These are phyloP conservation scores for Prunus fruticosa DNA, from an alignment of 306 rosid species.

Conservation along the genomic window DNA sequence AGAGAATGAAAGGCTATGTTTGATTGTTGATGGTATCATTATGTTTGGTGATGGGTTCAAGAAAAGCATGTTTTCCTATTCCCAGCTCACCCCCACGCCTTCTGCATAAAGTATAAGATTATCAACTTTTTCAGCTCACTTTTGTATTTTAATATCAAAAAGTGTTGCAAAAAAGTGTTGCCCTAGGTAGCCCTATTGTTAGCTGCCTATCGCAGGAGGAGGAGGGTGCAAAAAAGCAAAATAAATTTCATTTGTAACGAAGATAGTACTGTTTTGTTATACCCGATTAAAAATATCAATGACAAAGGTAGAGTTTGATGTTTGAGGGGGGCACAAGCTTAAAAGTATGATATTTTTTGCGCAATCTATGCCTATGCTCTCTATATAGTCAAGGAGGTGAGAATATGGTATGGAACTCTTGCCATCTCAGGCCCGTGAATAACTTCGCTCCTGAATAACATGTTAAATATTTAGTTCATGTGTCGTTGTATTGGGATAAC, in stretches of 20 bases:
- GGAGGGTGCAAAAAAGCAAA: too few relatives aligned
- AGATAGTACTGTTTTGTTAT: rapidly evolving
- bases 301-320: too few relatives aligned
- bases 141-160: background rate
- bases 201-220: background rate
- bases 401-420: too few relatives aligned
- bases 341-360: too few relatives aligned
- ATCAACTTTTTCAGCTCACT: background rate
- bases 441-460: too few relatives aligned
- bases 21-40: background rate
- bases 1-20: background rate
- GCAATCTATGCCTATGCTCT: too few relatives aligned
- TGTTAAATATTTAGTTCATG: rapidly evolving
- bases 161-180: background rate
- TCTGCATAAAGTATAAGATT: background rate
- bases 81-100: slow-evolving; percentile 17
- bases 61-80: background rate
- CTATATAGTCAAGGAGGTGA: too few relatives aligned
- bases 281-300: rapidly evolving
- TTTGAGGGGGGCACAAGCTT: too few relatives aligned
- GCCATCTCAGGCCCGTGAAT: too few relatives aligned
- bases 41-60: slow-evolving; percentile 1
- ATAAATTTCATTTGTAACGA: too few relatives aligned
- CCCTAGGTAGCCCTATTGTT: background rate
- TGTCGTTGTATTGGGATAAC: rapidly evolving